Evolutionary conservation across 2,329 filamentous ascomycete genomes (phyloP).

Genomic region (Paraconiothyrium brasiliense): DNA sequence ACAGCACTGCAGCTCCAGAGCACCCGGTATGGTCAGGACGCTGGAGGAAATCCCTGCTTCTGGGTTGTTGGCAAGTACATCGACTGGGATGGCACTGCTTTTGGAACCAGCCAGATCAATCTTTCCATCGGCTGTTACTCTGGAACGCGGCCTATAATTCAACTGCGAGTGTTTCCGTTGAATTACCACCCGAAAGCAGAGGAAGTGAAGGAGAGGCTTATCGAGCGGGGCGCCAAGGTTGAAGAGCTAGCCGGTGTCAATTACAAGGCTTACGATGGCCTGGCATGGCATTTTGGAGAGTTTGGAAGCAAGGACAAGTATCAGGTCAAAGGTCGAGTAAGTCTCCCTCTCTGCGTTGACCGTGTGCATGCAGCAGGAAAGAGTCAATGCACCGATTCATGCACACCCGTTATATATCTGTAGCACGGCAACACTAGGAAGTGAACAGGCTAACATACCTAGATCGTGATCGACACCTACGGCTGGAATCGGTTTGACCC

Average conservation of each 20-base stretch:
- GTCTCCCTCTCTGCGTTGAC: not conserved
- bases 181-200: slow-evolving; percentile 55
- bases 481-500: slow-evolving; percentile 63
- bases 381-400: no score
- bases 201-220: slow-evolving; percentile 51
- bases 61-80: slow-evolving; percentile 49
- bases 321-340: slow-evolving; percentile 53
- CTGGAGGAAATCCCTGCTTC: slow-evolving; percentile 48
- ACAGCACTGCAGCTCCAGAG: slow-evolving; percentile 42
- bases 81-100: slow-evolving; percentile 50
- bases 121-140: slow-evolving; percentile 39
- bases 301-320: slow-evolving; percentile 52
- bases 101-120: slow-evolving; percentile 43
- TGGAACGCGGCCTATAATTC: slow-evolving; percentile 56
- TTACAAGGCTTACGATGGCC: slow-evolving; percentile 61
- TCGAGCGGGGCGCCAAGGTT: slow-evolving; percentile 57
- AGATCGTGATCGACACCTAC: slow-evolving; percentile 63
- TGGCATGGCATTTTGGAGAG: slow-evolving; percentile 50
- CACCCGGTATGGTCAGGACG: slow-evolving; percentile 45
- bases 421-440: not conserved
- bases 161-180: slow-evolving; percentile 56
- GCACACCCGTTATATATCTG: no score
- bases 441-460: slow-evolving; percentile 8
- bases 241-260: slow-evolving; percentile 60
- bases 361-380: no score